Percentiles rank a stretch among this genome's conserved stretches.
These are phyloP conservation scores for Bimuria novae-zelandiae DNA, from an alignment of 2,329 filamentous ascomycete genomes.

Conservation along the genomic window DNA sequence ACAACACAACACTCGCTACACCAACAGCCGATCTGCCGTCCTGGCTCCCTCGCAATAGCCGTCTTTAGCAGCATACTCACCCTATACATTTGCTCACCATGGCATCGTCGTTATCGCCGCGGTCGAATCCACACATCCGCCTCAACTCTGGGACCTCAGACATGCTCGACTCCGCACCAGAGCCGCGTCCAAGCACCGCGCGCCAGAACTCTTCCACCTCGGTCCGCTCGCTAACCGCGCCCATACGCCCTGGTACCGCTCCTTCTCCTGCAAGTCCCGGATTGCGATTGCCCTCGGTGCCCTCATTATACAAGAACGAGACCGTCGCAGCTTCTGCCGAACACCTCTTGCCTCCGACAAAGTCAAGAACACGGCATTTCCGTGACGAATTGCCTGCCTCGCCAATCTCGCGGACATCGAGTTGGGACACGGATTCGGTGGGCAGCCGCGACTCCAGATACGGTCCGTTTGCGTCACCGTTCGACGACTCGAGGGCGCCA, in stretches of 20 bases:
- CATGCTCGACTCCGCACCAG: slow-evolving; percentile 44
- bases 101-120: slow-evolving; percentile 36
- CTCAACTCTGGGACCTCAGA: slow-evolving; percentile 65
- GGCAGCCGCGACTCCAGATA: slow-evolving; percentile 59
- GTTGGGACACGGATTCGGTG: slow-evolving; percentile 65
- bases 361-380: slow-evolving; percentile 54
- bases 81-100: slow-evolving; percentile 37
- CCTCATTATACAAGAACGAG: slow-evolving; percentile 44
- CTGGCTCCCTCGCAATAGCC: slow-evolving; percentile 28
- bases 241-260: slow-evolving; percentile 44
- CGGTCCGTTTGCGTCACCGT: slow-evolving; percentile 57
- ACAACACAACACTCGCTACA: slow-evolving; percentile 34
- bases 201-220: slow-evolving; percentile 41
- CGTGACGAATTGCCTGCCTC: slow-evolving; percentile 59
- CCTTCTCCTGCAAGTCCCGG: slow-evolving; percentile 23
- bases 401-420: slow-evolving; percentile 65
- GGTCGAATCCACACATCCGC: slow-evolving; percentile 61
- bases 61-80: slow-evolving; percentile 28
- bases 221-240: slow-evolving; percentile 52
- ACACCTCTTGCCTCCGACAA: slow-evolving; percentile 55
- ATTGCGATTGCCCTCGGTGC: slow-evolving; percentile 26
- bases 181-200: slow-evolving; percentile 43
- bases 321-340: slow-evolving; percentile 53
- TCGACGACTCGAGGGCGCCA: slow-evolving; percentile 63
- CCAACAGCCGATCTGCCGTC: slow-evolving; percentile 16